Evolutionary conservation across 164 flowering plant species (phyloP).

Genomic region (Magnolia changhungtana): DNA sequence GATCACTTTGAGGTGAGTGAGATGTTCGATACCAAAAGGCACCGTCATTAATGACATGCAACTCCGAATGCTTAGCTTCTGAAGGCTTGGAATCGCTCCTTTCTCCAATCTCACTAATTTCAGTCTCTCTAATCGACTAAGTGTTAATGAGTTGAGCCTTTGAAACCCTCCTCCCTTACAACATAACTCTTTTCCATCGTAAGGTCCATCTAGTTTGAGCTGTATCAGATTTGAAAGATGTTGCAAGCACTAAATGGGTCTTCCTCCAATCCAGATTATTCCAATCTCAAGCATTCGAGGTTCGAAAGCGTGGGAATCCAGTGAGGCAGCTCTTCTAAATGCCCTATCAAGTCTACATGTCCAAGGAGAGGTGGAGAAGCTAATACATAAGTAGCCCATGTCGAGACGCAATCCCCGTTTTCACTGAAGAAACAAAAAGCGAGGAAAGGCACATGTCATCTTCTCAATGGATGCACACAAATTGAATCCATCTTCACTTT

Average conservation of each 20-base stretch:
- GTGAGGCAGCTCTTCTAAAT: neutral
- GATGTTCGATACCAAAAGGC: neutral
- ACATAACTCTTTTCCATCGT: constrained; percentile 1
- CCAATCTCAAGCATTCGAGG: neutral
- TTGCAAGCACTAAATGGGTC: neutral
- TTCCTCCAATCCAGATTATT: neutral
- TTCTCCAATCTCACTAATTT: neutral
- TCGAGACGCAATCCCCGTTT: neutral
- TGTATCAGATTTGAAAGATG: neutral
- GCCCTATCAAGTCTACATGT: neutral
- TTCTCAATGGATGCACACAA: constrained; percentile 5
- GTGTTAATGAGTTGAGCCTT: neutral
- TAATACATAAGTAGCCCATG: neutral
- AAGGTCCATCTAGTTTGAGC: neutral
- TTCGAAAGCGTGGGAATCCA: constrained; percentile 5
- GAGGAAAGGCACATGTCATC: neutral
- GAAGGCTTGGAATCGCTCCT: neutral
- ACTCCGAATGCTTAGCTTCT: neutral
- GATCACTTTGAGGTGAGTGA: no score
- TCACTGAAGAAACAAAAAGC: neutral
- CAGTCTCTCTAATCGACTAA: neutral
- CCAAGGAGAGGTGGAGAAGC: constrained; percentile 1
- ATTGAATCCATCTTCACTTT: neutral
- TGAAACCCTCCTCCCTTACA: neutral
- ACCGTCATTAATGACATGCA: neutral